A percentile compares a stretch with the other conserved stretches of the same genome.
Evolutionary conservation across 2,329 filamentous ascomycete species (phyloP).

Genomic region (Tympanopsis confertula): DNA sequence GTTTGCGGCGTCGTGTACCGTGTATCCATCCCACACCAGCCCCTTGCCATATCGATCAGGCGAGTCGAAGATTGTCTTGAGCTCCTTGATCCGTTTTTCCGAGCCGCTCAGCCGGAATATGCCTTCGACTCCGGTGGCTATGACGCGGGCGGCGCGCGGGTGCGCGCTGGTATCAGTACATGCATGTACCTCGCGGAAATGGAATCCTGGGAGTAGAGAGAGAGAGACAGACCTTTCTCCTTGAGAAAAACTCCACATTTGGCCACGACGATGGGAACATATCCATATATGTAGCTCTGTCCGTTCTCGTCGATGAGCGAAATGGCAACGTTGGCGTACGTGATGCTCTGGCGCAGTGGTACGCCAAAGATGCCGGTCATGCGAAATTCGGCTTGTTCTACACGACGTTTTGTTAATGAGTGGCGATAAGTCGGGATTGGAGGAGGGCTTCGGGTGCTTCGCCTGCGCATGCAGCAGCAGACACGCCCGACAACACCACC

Average conservation of each 20-base stretch:
- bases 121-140: slow-evolving; percentile 87
- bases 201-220: not conserved
- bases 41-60: slow-evolving; percentile 94
- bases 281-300: slow-evolving; percentile 94
- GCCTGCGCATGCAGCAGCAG: not conserved
- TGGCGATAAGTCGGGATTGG: slow-evolving; percentile 6
- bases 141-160: slow-evolving; percentile 13
- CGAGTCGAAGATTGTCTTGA: slow-evolving; percentile 84
- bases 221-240: slow-evolving; percentile 70
- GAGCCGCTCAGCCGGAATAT: slow-evolving; percentile 95
- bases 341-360: slow-evolving; percentile 84
- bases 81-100: slow-evolving; percentile 94
- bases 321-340: slow-evolving; percentile 95
- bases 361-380: slow-evolving; percentile 84
- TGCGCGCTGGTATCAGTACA: not conserved
- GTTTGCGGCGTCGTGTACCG: slow-evolving; percentile 95
- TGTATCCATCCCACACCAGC: slow-evolving; percentile 92
- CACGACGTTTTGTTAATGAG: slow-evolving; percentile 3
- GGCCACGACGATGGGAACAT: slow-evolving; percentile 94
- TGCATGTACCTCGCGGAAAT: not conserved
- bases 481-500: not conserved
- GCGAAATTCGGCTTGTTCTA: slow-evolving; percentile 20
- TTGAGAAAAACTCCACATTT: slow-evolving; percentile 97
- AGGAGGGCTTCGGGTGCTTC: slow-evolving; percentile 6
- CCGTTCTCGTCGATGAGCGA: slow-evolving; percentile 86